Evolutionary conservation across 192 early-diverging fungal species (phyloP).

Genomic region (Umbelopsis ramanniana): DNA sequence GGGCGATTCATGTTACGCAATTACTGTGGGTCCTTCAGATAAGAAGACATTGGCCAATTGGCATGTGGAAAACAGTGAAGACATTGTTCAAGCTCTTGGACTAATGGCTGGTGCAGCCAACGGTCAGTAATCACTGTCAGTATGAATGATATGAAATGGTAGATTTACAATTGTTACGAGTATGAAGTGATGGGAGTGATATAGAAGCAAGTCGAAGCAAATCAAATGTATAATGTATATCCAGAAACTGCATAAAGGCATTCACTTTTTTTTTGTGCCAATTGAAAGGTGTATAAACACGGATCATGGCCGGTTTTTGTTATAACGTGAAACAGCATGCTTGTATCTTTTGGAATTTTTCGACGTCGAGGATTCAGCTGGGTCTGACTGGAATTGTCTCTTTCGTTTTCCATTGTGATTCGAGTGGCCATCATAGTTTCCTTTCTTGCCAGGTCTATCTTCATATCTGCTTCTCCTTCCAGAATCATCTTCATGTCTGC

Average conservation of each 20-base stretch:
- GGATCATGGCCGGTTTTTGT: neutral
- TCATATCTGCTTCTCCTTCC: neutral
- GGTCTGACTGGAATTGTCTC: neutral
- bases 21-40: conserved; percentile 78
- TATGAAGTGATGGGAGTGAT: neutral
- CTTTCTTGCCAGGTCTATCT: no score
- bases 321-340: neutral
- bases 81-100: conserved; percentile 52
- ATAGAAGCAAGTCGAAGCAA: neutral
- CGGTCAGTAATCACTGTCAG: neutral
- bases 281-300: neutral
- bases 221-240: neutral
- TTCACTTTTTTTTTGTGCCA: neutral
- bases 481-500: neutral
- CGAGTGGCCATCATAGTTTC: no score
- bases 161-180: neutral
- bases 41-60: conserved; percentile 88
- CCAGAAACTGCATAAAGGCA: neutral
- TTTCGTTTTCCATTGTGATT: neutral
- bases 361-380: no score
- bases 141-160: neutral
- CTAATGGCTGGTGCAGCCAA: neutral
- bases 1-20: conserved; percentile 62
- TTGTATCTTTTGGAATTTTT: no score
- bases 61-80: conserved; percentile 75